phyloP scores from a whole-genome alignment of 768 basidiomycete species.

The Naganishia randhawae region DNA sequence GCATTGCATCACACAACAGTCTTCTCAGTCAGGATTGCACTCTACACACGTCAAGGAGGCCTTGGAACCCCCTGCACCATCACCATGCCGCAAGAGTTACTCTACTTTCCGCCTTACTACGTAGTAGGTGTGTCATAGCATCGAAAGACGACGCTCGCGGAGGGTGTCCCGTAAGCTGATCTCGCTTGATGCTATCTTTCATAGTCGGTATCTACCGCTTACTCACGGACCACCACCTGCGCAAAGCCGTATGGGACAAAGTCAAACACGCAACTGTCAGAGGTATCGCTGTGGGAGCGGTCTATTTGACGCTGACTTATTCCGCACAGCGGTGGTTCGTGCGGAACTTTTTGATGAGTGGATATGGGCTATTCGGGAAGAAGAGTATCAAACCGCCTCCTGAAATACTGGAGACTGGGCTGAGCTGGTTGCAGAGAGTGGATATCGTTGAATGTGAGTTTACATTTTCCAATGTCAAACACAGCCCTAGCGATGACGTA shows the following conservation, averaged over 20 bases:
- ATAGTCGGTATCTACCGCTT: conserved; percentile 78
- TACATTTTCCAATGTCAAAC: background rate
- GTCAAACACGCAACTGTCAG: conserved; percentile 71
- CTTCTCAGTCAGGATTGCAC: background rate
- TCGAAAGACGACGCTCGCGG: too few species aligned
- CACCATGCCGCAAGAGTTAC: conserved; percentile 52
- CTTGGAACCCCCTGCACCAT: background rate
- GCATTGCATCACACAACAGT: too few species aligned
- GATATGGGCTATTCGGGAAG: conserved; percentile 34
- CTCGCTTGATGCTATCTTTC: background rate
- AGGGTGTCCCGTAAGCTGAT: background rate
- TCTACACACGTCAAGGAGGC: background rate
- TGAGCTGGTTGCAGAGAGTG: conserved; percentile 28
- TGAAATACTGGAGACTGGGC: conserved; percentile 20
- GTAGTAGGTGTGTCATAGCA: conserved; percentile 53
- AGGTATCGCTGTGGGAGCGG: conserved; percentile 64
- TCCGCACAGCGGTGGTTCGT: conserved; percentile 58
- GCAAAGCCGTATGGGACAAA: conserved; percentile 72
- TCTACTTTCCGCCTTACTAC: conserved; percentile 78
- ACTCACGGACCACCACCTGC: conserved; percentile 66
- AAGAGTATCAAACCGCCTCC: conserved; percentile 26
- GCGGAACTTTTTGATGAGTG: conserved; percentile 38
- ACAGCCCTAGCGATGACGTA: background rate
- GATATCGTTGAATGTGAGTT: conserved; percentile 31
- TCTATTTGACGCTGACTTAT: conserved; percentile 66